Percentiles rank a stretch among this genome's conserved stretches.
phyloP scores from a whole-genome alignment of 140 eudicot species.

The Oenanthe javanica region DNA sequence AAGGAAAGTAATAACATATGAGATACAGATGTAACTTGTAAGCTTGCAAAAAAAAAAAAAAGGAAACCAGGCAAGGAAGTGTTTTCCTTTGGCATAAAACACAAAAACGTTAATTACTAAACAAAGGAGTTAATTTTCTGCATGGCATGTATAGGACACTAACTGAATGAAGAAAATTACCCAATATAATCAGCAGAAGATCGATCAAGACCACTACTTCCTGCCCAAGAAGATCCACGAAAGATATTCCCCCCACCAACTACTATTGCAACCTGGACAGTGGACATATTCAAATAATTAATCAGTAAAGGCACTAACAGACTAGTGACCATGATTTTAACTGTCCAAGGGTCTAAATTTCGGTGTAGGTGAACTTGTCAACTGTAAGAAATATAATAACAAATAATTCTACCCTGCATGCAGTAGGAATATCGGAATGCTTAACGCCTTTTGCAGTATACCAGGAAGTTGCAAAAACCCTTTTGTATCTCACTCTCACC shows the following conservation, averaged over 20 bases:
- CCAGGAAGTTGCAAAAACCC: neutral
- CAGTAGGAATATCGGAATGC: neutral
- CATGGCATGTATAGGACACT: neutral
- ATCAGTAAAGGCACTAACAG: neutral
- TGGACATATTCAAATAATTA: neutral
- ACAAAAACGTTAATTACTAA: neutral
- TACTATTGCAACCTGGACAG: constrained; percentile 79
- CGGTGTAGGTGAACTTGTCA: neutral
- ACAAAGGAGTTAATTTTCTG: neutral
- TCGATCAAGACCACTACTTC: constrained; percentile 91
- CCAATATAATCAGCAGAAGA: constrained; percentile 94
- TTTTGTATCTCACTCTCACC: neutral
- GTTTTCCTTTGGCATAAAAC: neutral
- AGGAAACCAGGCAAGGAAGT: neutral
- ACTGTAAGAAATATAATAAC: neutral
- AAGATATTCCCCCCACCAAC: constrained; percentile 98
- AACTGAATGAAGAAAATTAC: constrained; percentile 27
- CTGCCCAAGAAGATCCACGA: constrained; percentile 99
- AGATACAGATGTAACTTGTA: neutral
- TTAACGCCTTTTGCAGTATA: neutral
- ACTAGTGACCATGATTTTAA: neutral
- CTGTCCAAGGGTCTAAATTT: neutral
- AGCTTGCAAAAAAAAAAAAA: neutral
- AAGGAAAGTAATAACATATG: neutral
- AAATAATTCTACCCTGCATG: neutral